Evolutionary conservation across 805 yeast genomes (phyloP), one percentile per base, ranked within the genome.

Genomic region (Clavispora santaluciae): DNA sequence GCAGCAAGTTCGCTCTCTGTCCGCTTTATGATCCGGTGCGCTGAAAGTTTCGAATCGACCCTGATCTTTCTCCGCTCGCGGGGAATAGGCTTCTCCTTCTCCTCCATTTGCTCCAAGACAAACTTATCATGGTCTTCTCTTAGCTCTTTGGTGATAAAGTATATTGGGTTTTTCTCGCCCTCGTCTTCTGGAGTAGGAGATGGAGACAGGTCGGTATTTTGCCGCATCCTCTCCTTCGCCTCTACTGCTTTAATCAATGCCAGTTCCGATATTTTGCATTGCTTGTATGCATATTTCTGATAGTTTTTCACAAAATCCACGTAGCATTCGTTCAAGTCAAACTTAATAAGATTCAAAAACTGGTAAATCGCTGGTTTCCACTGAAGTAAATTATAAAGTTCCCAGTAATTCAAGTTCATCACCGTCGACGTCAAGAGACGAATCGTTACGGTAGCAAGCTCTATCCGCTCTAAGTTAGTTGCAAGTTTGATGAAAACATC

Each of bases 301-400:
- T 68, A 69, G 35, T 67, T 67, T 5, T 56, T 40, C 12, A 68
- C 46, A 39, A 69, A 68, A 13, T 57, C 57, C 2, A 43, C 25
- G 45, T 69, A 68, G 44, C 72, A 67, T n/a, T 66, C 72, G 41
- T 63, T 54, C 29, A 69, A 45, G 45, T 69, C 70, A 44, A 67
- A 65, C 16, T 64, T 58, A 17, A 70, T 66, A n/a, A 70, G 51
- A 5, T 48, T 45, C 31, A 70, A 50, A 39, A 70, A 69, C 44
- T 64, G 70, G 47, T 62, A 66, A 13, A 70, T 63, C 5, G 70
- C 60, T 2, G 74, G 73, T 43, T 68, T 66, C 69, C 70, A 64
- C 15, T 56, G 53, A 13, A 69, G 54, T 28, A 70, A 51, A 37
- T 66, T 68, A 51, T 67, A 68, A 18, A 70, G 45, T 46, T 70